Evolutionary conservation across 2,329 filamentous ascomycete species (phyloP), one percentile per base, ranked within the genome.

Genomic region (Dactylellina cionopaga): DNA sequence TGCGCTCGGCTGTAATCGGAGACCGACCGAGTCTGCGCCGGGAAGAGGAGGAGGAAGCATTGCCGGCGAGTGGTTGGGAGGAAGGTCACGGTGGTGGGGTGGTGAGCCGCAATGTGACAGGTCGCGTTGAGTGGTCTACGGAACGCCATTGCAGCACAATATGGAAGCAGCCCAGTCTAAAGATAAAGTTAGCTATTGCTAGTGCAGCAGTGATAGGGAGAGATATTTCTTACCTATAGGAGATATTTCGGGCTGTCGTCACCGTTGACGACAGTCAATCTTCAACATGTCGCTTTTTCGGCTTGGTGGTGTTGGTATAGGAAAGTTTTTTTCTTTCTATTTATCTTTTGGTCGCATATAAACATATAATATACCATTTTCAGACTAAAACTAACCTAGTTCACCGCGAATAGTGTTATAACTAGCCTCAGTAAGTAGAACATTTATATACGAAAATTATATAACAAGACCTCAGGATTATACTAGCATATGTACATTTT

Each of bases 181-280:
- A 19, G 6, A 60, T n/a, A 47, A n/a, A 17, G 19, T 63, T 44
- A 52, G 58, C 43, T 15, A n/a, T n/a, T n/a, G n/a, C n/a, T n/a
- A 63, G 5, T 25, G 24, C 13, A 29, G 22, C 13, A 24, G 31
- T 27, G 37, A 15, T 1, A 19, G 27, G n/a, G 22, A 22, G 39
- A 44, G 19, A 11, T 19, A 2, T 7, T 25, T 9, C 24, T 6
- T 54, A 55, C 59, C 44, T 62, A 22, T 37, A 19, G 25, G 31
- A 24, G 15, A 35, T 35, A 24, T 44, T 31, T 24, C 47, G 33
- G 7, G 46, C 44, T 41, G 62, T 44, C 62, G 62, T 66, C 62
- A 66, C 62, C 51, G 62, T 58, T 51, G 62, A 47, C 62, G 62
- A 51, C 51, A 29, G 33, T 25, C 19, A 35, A 27, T 54, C 51